These are phyloP conservation scores for Penicillium samsonianum DNA, from an alignment of 495 filamentous ascomycete species.

Conservation along the genomic window DNA sequence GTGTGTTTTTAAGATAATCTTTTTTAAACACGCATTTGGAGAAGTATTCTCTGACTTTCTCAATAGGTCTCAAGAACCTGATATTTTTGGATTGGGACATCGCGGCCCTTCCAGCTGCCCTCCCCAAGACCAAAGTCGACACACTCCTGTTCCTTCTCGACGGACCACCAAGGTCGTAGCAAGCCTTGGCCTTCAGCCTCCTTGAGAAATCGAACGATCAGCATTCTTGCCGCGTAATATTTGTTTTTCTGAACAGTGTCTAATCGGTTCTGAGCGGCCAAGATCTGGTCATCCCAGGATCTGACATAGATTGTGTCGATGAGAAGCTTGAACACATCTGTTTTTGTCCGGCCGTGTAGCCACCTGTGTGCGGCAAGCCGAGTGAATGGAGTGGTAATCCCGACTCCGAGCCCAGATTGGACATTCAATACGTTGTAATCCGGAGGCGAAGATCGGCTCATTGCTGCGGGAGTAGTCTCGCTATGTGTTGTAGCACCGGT, in stretches of 20 bases:
- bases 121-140: neutral
- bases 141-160: neutral
- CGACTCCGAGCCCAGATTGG: neutral
- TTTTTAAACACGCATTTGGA: no score
- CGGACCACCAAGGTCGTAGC: neutral
- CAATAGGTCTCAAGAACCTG: neutral
- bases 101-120: neutral
- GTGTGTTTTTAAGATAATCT: neutral
- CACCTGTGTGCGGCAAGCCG: neutral
- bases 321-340: neutral
- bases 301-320: neutral
- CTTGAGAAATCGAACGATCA: neutral
- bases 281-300: neutral
- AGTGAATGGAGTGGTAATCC: neutral
- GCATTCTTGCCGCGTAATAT: neutral
- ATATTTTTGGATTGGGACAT: neutral
- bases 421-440: no score
- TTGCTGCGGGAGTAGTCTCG: no score
- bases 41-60: no score
- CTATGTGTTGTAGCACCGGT: no score
- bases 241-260: neutral
- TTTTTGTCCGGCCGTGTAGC: neutral
- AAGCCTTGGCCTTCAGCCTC: neutral
- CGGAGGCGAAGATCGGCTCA: no score
- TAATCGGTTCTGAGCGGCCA: neutral